A percentile compares a stretch with the other conserved stretches of the same genome.
Conservation (phyloP, 805 yeast species). For the Candida silvicultrix region DNA sequence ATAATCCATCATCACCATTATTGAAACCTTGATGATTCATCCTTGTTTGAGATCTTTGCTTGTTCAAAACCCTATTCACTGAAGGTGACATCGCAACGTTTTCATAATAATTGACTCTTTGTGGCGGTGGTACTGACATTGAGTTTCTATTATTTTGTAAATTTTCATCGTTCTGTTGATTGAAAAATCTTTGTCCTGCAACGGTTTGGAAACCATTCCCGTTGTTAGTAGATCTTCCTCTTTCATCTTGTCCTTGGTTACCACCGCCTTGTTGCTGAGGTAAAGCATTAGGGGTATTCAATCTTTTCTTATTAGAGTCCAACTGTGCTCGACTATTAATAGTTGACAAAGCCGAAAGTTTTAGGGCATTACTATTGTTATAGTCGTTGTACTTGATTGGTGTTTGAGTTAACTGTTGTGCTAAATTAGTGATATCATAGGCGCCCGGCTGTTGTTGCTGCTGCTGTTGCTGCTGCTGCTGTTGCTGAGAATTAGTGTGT, state of each 20-base stretch:
- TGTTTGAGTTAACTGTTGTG: conserved; percentile 20
- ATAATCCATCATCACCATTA: conserved; percentile 6
- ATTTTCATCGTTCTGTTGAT: conserved; percentile 2
- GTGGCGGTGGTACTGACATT: conserved; percentile 20
- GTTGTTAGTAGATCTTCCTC: conserved; percentile 11
- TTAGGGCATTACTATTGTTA: conserved; percentile 35
- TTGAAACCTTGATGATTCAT: neutral
- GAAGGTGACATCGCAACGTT: conserved; percentile 5
- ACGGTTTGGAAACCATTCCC: conserved; percentile 1
- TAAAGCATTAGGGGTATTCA: neutral
- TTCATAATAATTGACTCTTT: conserved; percentile 19
- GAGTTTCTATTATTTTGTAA: conserved; percentile 7
- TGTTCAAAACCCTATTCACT: conserved; percentile 1
- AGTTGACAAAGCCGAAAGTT: conserved; percentile 62
- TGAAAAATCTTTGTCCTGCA: conserved; percentile 1
- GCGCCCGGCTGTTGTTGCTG: conserved; percentile 10
- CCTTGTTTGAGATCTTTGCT: conserved; percentile 1
- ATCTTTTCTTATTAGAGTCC: conserved; percentile 29
- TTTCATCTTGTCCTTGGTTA: conserved; percentile 6
- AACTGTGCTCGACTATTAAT: conserved; percentile 46
- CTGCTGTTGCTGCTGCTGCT: conserved; percentile 5
- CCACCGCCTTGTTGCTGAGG: neutral
- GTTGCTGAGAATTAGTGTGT: conserved; percentile 5
- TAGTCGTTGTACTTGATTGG: conserved; percentile 15
- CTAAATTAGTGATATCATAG: conserved; percentile 22